Evolutionary conservation across 306 rosid species (phyloP).

Genomic region (Fragaria ananassa): DNA sequence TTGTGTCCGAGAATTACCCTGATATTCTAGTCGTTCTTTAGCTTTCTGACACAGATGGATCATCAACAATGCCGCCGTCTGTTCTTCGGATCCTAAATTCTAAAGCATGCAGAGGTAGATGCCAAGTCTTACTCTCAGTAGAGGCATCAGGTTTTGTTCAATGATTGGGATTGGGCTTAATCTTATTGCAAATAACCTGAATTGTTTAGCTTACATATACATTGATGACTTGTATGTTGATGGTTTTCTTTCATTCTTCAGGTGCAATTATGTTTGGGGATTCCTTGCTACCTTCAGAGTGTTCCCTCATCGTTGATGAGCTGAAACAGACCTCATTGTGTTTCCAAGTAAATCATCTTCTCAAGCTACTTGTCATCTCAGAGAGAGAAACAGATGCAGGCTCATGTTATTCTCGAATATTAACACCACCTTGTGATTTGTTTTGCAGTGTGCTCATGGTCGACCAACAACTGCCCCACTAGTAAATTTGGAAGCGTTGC

Average conservation of each 20-base stretch:
- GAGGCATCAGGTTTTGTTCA: neutral
- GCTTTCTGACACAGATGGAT: conserved; percentile 94
- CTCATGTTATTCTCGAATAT: neutral
- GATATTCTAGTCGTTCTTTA: conserved; percentile 27
- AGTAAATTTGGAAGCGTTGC: conserved; percentile 82
- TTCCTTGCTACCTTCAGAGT: conserved; percentile 86
- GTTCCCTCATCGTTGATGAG: conserved; percentile 87
- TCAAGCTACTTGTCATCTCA: neutral
- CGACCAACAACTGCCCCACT: conserved; percentile 86
- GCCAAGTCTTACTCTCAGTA: neutral
- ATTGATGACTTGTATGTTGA: neutral
- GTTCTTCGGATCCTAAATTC: conserved; percentile 78
- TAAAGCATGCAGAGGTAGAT: conserved; percentile 91
- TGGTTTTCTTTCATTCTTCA: conserved; percentile 18
- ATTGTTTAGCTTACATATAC: neutral
- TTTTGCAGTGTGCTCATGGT: conserved; percentile 88
- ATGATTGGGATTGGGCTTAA: neutral
- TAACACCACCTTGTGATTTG: neutral
- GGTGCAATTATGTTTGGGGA: conserved; percentile 99
- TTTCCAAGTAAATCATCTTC: conserved; percentile 64
- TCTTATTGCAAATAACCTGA: neutral
- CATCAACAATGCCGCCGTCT: conserved; percentile 81
- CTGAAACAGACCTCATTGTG: conserved; percentile 77
- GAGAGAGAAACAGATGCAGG: neutral
- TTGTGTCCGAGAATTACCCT: neutral